Evolutionary conservation across 2,329 filamentous ascomycete species (phyloP), one percentile per base, ranked within the genome.

Genomic region (Fusarium duplospermum): DNA sequence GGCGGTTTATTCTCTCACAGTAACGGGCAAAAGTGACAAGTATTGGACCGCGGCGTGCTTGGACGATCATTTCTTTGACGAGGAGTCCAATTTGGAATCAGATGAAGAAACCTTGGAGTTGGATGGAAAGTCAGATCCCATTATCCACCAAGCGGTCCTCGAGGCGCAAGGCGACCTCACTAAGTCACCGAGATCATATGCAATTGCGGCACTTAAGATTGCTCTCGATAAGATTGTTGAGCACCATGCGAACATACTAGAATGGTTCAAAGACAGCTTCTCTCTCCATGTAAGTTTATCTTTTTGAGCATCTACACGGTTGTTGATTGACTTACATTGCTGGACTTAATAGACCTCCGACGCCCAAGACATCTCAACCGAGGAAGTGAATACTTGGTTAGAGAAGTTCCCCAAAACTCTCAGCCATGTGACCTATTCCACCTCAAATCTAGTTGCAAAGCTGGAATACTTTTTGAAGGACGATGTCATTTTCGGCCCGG

Each of bases 111-210:
- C 38, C 0, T 22, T 71, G 5, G 27, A n/a, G 2, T 4, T 27
- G 3, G 64, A 58, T 1, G 62, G n/a, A 3, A 63, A 7, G 4
- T 0, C 40, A 2, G 72, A 75, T 3, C 72, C 72, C 2, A 75
- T 73, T 7, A 4, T 36, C 16, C 14, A 16, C 35, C 3, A 36
- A 14, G 35, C 35, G 14, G 35, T n/a, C n/a, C n/a, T n/a, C n/a
- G n/a, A n/a, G n/a, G n/a, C n/a, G n/a, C n/a, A 36, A 18, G 35
- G 13, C 35, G 9, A 36, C 2, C 35, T 36, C 35, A 36, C 35
- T 16, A 36, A 36, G 31, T 29, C 29, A 8, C 72, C 73, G 0
- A 35, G 72, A 6, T 50, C 64, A 10, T 75, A 76, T 10, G 65
- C 38, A 9, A 38, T 76, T 7, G 38, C 54, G 11, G 63, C 47